phyloP scores from a whole-genome alignment of 352 stramenopile genomes.

The Phytopythium oedochilum region DNA sequence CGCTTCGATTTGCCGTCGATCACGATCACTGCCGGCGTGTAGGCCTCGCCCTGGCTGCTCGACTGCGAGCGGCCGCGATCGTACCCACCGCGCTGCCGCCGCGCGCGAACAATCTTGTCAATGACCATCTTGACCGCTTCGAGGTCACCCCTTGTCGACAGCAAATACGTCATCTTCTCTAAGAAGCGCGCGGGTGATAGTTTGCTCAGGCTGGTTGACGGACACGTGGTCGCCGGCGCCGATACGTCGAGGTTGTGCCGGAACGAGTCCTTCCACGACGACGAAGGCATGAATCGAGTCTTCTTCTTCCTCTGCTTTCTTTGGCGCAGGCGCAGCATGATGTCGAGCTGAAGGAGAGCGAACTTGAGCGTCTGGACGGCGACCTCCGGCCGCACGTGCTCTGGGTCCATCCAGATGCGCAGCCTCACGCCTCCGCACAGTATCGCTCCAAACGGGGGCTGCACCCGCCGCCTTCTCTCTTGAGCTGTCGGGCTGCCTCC shows the following conservation, averaged over 20 bases:
- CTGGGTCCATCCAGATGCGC: constrained; percentile 33
- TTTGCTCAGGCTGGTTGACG: neutral
- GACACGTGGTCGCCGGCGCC: neutral
- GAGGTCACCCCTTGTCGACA: constrained; percentile 14
- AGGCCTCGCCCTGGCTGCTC: neutral
- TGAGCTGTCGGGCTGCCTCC: neutral
- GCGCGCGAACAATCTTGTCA: constrained; percentile 6
- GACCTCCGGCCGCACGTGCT: neutral
- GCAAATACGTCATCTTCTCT: constrained; percentile 1
- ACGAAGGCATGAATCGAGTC: no score
- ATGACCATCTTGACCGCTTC: constrained; percentile 15
- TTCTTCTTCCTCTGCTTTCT: neutral
- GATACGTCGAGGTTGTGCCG: constrained; percentile 17
- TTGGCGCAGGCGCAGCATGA: neutral
- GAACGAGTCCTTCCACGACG: constrained; percentile 10
- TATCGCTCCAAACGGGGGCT: constrained; percentile 23
- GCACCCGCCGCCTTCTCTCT: neutral
- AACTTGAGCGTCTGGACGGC: constrained; percentile 9
- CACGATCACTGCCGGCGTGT: neutral
- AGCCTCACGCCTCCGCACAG: constrained; percentile 25
- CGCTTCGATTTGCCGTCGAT: constrained; percentile 5
- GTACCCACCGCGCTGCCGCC: neutral
- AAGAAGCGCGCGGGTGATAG: constrained; percentile 8
- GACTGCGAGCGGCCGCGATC: neutral
- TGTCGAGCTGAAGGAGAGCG: neutral